Evolutionary conservation across 768 basidiomycete species (phyloP), one percentile per base, ranked within the genome.

Genomic region (Epithele typhae): DNA sequence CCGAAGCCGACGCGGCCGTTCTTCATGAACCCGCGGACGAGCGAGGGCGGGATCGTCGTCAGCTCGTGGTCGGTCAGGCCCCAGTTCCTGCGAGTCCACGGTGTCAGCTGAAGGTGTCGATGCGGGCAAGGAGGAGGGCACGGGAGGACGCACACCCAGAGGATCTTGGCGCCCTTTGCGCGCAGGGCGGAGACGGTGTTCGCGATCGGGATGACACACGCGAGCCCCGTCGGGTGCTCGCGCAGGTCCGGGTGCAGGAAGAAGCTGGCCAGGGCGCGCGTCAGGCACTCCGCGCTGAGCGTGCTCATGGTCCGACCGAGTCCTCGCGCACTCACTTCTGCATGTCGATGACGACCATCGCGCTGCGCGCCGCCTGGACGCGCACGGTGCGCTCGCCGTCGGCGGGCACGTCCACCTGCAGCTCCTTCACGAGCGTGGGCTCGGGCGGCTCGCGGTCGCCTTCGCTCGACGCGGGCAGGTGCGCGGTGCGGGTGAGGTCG

Each of bases 321-420:
- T 30, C 8, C 27, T 27, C 30, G 19, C 27, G 15, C 12, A 52
- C 71, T 49, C 56, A 83, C 83, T 84, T 86, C 60, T 85, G 84
- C 84, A 86, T 85, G 56, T 84, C 84, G 41, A 84, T 73, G 17
- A 85, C 69, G n/a, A 84, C 75, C 44, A 78, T 62, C 9, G 82
- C 83, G 15, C 72, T 76, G 39, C 68, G 62, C 24, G 71, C 63
- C 25, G 68, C 71, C 54, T 77, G 68, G 22, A 83, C 64, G 40
- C 82, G 68, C 38, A 84, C 62, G 17, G 63, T 67, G 19, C 80
- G 70, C 18, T 72, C 70, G 15, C 76, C 74, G 48, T 79, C 69
- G 4, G 79, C 81, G 3, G 68, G 61, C 27, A 86, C 69, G 27
- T 86, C 82, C 10, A 73, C 59, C 51, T 82, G 80, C 38, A 55